Evolutionary conservation across 257 asterid species (phyloP).

Genomic region (Nicotiana sylvestris): DNA sequence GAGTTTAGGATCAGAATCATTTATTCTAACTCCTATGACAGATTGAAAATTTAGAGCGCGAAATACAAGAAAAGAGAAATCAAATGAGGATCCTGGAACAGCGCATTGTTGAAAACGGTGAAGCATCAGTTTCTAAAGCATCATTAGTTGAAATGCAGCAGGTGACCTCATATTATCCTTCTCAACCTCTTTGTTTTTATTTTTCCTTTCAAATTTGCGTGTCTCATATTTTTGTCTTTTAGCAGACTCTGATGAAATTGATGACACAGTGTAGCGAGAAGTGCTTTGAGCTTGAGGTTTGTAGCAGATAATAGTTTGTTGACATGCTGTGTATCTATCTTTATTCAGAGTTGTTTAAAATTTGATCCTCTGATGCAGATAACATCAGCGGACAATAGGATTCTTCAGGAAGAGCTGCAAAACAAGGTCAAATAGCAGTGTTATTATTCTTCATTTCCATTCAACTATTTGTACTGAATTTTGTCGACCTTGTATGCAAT

Average conservation of each 20-base stretch:
- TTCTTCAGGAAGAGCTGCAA: slow-evolving; percentile 91
- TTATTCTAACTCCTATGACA: slow-evolving; percentile 24
- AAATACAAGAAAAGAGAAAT: slow-evolving; percentile 77
- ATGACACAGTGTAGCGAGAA: slow-evolving; percentile 84
- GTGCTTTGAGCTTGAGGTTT: slow-evolving; percentile 93
- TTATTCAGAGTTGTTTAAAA: slow-evolving; percentile 16
- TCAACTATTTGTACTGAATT: not conserved
- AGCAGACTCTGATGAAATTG: slow-evolving; percentile 74
- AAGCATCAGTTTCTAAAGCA: slow-evolving; percentile 80
- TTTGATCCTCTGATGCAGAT: slow-evolving; percentile 57
- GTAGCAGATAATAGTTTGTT: slow-evolving; percentile 1
- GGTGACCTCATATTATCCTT: slow-evolving; percentile 39
- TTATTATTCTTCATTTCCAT: not conserved
- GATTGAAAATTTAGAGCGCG: slow-evolving; percentile 81
- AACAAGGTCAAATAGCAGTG: slow-evolving; percentile 48
- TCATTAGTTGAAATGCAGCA: slow-evolving; percentile 91
- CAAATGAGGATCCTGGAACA: slow-evolving; percentile 85
- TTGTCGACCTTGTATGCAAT: not conserved
- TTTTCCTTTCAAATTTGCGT: not conserved
- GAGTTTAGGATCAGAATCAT: not conserved
- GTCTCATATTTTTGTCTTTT: slow-evolving; percentile 6
- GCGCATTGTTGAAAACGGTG: slow-evolving; percentile 79
- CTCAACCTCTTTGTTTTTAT: not conserved
- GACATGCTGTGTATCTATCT: not conserved
- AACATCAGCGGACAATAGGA: slow-evolving; percentile 83